Evolutionary conservation across 2,329 filamentous ascomycete species (phyloP).

Genomic region (Trichoderma endophyticum): DNA sequence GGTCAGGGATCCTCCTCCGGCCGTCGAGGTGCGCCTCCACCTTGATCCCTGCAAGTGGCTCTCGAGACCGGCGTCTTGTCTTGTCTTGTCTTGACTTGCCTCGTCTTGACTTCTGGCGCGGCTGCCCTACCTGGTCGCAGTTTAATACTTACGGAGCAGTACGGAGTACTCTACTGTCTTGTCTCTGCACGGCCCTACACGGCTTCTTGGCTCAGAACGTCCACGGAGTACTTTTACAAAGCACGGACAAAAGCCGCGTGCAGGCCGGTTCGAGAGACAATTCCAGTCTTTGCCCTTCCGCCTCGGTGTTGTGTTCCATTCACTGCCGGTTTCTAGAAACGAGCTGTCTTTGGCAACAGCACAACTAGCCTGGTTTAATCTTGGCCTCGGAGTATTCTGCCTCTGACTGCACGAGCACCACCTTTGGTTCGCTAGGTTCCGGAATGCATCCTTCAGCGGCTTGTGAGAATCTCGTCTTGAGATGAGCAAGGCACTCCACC

Average conservation of each 20-base stretch:
- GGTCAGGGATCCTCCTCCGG: constrained; percentile 14
- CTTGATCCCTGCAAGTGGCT: constrained; percentile 1
- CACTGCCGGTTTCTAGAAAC: constrained; percentile 34
- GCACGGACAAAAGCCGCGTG: neutral
- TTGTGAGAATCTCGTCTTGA: constrained; percentile 12
- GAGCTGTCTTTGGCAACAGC: constrained; percentile 25
- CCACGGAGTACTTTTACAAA: neutral
- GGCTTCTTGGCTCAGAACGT: constrained; percentile 1
- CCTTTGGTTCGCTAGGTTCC: constrained; percentile 18
- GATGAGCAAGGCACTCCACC: constrained; percentile 18
- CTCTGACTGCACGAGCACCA: constrained; percentile 24
- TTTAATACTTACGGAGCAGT: neutral
- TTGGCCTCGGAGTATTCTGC: constrained; percentile 32
- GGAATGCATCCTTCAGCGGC: constrained; percentile 18
- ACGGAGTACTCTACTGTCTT: neutral
- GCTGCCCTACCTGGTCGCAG: constrained; percentile 8
- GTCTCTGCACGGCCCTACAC: neutral
- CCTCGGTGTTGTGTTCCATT: neutral
- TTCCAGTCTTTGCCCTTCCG: neutral
- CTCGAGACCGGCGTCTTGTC: constrained; percentile 13
- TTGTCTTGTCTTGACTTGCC: constrained; percentile 11
- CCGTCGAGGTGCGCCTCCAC: constrained; percentile 17
- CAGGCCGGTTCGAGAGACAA: neutral
- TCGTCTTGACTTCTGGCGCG: constrained; percentile 3
- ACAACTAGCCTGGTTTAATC: constrained; percentile 14